These are phyloP conservation scores for Solanum neorickii DNA, from an alignment of 257 asterid genomes.

Conservation along the genomic window DNA sequence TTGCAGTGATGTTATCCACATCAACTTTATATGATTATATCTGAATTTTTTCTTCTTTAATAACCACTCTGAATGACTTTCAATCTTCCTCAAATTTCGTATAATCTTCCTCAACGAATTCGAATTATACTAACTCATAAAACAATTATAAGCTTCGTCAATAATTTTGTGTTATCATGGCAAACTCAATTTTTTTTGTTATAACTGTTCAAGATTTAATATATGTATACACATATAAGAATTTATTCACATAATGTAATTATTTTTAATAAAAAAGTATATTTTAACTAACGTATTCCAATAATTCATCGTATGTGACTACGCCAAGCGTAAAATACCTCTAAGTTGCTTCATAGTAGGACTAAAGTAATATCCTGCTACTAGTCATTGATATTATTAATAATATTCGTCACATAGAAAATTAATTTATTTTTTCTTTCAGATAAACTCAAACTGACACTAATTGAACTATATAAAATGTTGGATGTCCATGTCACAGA, in stretches of 20 bases:
- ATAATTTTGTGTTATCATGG: not conserved
- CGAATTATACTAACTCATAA: not conserved
- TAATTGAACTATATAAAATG: not conserved
- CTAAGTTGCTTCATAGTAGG: not conserved
- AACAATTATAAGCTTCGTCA: not conserved
- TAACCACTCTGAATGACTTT: not conserved
- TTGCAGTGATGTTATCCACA: not conserved
- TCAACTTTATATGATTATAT: not conserved
- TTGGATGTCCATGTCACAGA: not conserved
- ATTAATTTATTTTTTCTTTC: not conserved
- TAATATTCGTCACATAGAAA: not conserved
- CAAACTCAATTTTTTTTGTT: not conserved
- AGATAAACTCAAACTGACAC: not conserved
- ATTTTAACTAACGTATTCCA: not conserved
- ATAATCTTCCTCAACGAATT: not conserved
- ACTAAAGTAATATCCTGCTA: not conserved
- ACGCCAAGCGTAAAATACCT: not conserved
- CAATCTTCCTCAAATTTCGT: not conserved
- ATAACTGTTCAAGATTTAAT: not conserved
- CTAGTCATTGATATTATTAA: not conserved
- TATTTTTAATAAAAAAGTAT: not conserved
- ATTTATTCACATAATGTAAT: not conserved
- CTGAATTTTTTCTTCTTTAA: not conserved
- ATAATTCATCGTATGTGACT: not conserved
- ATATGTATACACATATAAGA: not conserved